Evolutionary conservation across 2,329 filamentous ascomycete genomes (phyloP).

Genomic region (Biscogniauxia sp.): DNA sequence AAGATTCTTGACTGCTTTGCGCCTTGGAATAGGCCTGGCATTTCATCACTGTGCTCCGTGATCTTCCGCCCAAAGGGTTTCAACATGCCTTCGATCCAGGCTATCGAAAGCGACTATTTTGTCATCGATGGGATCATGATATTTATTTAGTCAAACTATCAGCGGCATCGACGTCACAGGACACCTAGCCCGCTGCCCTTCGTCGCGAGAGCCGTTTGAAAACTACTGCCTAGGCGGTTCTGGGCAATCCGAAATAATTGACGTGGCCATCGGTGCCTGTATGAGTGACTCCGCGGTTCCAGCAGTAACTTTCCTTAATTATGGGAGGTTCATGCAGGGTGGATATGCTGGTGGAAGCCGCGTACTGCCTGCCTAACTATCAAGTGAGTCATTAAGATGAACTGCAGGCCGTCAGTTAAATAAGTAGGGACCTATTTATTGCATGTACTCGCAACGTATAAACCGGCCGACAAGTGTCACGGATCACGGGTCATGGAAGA

Average conservation of each 20-base stretch:
- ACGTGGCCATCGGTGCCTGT: neutral
- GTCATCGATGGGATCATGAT: neutral
- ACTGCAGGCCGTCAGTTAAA: neutral
- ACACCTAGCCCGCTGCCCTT: neutral
- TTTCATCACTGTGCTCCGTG: constrained; percentile 12
- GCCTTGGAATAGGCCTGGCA: constrained; percentile 7
- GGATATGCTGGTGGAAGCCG: neutral
- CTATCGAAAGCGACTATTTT: neutral
- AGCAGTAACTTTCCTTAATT: neutral
- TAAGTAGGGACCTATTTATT: neutral
- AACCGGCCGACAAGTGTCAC: neutral
- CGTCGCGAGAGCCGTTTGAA: neutral
- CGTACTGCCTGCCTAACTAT: neutral
- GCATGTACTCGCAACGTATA: neutral
- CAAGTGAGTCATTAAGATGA: neutral
- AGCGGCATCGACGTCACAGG: neutral
- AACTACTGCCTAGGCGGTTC: neutral
- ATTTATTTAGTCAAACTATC: neutral
- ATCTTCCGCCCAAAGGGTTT: constrained; percentile 8
- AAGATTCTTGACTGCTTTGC: constrained; percentile 10
- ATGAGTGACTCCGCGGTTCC: neutral
- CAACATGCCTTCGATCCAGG: neutral
- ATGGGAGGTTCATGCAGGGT: neutral
- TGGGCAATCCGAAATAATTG: neutral
- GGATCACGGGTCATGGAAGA: neutral